These are phyloP conservation scores for Xylaria flabelliformis DNA, from an alignment of 495 filamentous ascomycete species.

Conservation along the genomic window DNA sequence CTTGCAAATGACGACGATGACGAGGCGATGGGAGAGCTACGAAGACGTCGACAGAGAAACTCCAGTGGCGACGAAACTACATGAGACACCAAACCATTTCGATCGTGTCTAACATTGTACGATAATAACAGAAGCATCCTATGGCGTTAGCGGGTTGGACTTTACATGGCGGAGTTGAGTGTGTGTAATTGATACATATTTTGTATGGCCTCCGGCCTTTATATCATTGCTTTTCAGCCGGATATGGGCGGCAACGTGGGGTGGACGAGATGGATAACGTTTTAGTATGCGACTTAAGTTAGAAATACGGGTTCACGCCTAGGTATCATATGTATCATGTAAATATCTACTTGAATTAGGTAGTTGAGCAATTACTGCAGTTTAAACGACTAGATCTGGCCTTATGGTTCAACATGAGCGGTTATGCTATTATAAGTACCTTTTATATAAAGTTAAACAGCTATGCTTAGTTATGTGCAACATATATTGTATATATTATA, in stretches of 20 bases:
- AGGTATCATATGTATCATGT: background rate
- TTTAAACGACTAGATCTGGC: background rate
- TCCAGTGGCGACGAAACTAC: background rate
- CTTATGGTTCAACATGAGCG: background rate
- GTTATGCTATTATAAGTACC: no score
- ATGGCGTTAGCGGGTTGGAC: conserved; percentile 15
- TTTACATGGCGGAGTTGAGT: background rate
- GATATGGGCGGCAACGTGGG: background rate
- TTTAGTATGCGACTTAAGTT: background rate
- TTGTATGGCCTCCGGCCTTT: background rate
- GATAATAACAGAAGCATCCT: conserved; percentile 5
- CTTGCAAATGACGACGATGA: conserved; percentile 1
- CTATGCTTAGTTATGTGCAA: background rate
- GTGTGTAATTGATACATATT: background rate
- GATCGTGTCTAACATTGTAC: background rate
- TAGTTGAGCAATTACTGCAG: background rate
- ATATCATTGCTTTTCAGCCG: background rate
- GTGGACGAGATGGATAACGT: background rate
- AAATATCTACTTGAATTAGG: background rate
- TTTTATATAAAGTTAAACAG: background rate
- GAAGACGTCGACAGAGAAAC: conserved; percentile 31
- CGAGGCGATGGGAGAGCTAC: conserved; percentile 29
- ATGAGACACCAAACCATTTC: background rate
- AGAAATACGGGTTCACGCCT: background rate
- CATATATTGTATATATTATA: no score